Percentiles rank a stretch among this genome's conserved stretches.
Evolutionary conservation across 2,329 filamentous ascomycete genomes (phyloP).

Genomic region (Pezicula carpinea): DNA sequence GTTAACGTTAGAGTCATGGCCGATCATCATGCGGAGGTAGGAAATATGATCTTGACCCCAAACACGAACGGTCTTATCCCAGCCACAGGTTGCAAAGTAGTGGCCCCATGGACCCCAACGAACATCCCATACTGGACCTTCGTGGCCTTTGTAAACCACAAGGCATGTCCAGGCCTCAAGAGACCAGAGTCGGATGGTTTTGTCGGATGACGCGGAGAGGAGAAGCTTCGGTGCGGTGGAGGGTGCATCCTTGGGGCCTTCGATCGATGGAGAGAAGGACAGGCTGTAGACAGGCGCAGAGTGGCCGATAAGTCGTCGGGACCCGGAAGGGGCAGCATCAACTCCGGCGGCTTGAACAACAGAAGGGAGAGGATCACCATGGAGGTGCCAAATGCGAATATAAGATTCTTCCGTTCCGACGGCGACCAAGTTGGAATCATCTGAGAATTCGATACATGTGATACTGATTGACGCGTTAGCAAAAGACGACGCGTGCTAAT

Average conservation of each 20-base stretch:
- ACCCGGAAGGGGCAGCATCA: conserved; percentile 64
- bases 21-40: conserved; percentile 80
- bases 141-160: conserved; percentile 90
- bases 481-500: conserved; percentile 3
- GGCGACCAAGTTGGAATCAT: conserved; percentile 81
- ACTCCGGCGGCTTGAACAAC: conserved; percentile 55
- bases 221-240: conserved; percentile 68
- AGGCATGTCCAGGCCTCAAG: conserved; percentile 88
- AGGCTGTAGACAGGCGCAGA: conserved; percentile 85
- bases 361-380: conserved; percentile 75
- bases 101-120: conserved; percentile 91
- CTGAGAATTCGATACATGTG: conserved; percentile 93
- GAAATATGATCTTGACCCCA: conserved; percentile 94
- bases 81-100: conserved; percentile 85
- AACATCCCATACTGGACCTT: conserved; percentile 82
- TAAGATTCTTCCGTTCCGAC: conserved; percentile 91
- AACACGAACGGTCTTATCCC: conserved; percentile 84
- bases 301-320: conserved; percentile 77
- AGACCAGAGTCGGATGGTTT: conserved; percentile 87
- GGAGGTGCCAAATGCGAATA: conserved; percentile 88
- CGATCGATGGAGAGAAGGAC: conserved; percentile 62
- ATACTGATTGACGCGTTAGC: conserved; percentile 49
- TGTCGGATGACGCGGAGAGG: conserved; percentile 82
- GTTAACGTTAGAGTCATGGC: conserved; percentile 91
- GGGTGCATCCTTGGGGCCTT: conserved; percentile 20